Conservation (phyloP, 202 grass and related monocot species). For the Setaria italica region DNA sequence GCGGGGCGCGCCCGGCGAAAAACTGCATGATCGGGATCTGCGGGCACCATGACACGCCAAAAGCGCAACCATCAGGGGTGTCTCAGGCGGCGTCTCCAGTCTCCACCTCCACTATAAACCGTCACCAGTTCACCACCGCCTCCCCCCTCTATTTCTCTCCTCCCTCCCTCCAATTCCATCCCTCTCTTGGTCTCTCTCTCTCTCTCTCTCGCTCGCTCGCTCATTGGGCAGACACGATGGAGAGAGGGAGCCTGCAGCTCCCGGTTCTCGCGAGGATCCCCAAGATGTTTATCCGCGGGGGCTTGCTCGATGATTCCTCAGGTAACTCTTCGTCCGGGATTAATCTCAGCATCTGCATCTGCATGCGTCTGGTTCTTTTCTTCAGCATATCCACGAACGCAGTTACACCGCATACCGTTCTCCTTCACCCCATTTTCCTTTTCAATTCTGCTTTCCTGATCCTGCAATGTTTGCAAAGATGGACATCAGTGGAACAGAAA, state of each 20-base stretch:
- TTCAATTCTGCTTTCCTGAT: background rate
- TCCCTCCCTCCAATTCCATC: background rate
- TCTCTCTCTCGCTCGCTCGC: background rate
- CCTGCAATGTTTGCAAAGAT: conserved; percentile 32
- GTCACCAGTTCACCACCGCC: conserved; percentile 31
- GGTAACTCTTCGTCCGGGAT: conserved; percentile 27
- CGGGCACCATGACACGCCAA: conserved; percentile 33
- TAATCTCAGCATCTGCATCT: background rate
- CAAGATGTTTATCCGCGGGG: conserved; percentile 8
- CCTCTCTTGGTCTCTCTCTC: background rate
- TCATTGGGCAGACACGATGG: conserved; percentile 21
- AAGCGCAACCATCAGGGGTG: conserved; percentile 30
- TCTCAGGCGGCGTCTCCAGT: conserved; percentile 9
- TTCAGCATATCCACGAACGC: too few relatives aligned
- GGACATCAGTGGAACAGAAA: background rate
- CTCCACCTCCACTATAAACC: conserved; percentile 44
- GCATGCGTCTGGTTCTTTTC: too few relatives aligned
- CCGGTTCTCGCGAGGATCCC: conserved; percentile 2
- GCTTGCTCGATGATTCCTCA: conserved; percentile 27
- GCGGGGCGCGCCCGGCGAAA: background rate
- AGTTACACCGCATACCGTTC: background rate
- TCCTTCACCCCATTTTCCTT: background rate
- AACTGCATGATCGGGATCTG: conserved; percentile 24
- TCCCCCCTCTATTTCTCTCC: background rate
- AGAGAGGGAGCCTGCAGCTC: conserved; percentile 15